Conservation (phyloP, 2,329 filamentous ascomycete genomes). For the Aspergillus terreus region DNA sequence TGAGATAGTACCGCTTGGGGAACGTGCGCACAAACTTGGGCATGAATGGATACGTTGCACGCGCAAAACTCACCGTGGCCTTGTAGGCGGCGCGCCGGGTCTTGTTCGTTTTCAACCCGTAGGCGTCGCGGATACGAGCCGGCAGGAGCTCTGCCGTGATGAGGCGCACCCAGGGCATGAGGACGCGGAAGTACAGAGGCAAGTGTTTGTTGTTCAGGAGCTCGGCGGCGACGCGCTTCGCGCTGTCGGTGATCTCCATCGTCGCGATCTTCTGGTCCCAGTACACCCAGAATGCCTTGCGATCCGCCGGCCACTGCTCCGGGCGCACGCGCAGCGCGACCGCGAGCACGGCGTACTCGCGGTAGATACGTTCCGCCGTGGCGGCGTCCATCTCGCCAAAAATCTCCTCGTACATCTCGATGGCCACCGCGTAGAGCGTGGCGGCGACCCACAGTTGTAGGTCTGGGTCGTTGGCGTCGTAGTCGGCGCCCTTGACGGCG, state of each 20-base stretch:
- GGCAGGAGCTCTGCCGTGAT: slow-evolving; percentile 29
- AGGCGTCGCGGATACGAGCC: slow-evolving; percentile 23
- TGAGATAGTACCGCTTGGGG: slow-evolving; percentile 27
- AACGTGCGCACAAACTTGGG: slow-evolving; percentile 23
- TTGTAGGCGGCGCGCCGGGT: slow-evolving; percentile 17
- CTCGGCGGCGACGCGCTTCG: slow-evolving; percentile 24
- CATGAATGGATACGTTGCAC: slow-evolving; percentile 20
- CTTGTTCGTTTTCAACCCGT: slow-evolving; percentile 21
- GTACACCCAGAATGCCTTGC: slow-evolving; percentile 36
- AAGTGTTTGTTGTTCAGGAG: slow-evolving; percentile 25
- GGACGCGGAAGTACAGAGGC: slow-evolving; percentile 22
- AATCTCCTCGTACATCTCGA: slow-evolving; percentile 35
- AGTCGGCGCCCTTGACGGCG: slow-evolving; percentile 28
- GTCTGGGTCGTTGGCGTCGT: slow-evolving; percentile 35
- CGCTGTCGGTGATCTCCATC: slow-evolving; percentile 30
- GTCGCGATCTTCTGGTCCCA: slow-evolving; percentile 35
- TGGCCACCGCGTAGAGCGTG: slow-evolving; percentile 36
- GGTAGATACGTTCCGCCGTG: slow-evolving; percentile 23
- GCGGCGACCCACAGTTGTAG: slow-evolving; percentile 42
- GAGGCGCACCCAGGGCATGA: slow-evolving; percentile 26
- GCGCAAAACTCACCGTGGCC: slow-evolving; percentile 15
- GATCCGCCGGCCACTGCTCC: slow-evolving; percentile 34
- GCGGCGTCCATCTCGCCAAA: slow-evolving; percentile 29
- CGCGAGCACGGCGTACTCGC: slow-evolving; percentile 25
- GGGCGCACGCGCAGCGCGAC: slow-evolving; percentile 28